These are phyloP conservation scores for Nakazawaea ambrosiae DNA, from an alignment of 805 yeast species.

Conservation along the genomic window DNA sequence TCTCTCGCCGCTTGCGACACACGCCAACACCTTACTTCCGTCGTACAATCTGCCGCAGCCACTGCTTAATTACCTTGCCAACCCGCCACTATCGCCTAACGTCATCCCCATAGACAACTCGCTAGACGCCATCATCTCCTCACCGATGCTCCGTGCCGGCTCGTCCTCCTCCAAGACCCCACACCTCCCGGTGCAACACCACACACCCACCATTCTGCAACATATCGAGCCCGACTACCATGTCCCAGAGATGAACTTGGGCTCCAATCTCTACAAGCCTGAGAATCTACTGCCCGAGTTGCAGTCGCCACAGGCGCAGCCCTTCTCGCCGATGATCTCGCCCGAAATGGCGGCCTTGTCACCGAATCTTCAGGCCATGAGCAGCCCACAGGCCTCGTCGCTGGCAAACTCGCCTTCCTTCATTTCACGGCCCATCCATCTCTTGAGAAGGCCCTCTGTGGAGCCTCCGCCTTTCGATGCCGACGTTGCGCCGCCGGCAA, in stretches of 20 bases:
- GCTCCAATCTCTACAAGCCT: slow-evolving; percentile 52
- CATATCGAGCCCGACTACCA: no score
- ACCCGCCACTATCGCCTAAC: slow-evolving; percentile 42
- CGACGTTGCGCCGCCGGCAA: slow-evolving; percentile 29
- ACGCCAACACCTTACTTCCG: slow-evolving; percentile 72
- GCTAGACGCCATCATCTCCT: slow-evolving; percentile 18
- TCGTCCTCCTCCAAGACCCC: not conserved
- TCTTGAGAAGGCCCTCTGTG: slow-evolving; percentile 44
- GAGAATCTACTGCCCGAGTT: slow-evolving; percentile 34
- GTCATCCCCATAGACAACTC: slow-evolving; percentile 38
- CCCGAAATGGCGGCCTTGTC: slow-evolving; percentile 23
- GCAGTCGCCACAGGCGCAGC: slow-evolving; percentile 61
- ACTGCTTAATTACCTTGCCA: slow-evolving; percentile 1
- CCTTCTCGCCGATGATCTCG: slow-evolving; percentile 39
- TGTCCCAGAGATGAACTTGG: slow-evolving; percentile 20
- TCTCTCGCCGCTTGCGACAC: slow-evolving; percentile 69
- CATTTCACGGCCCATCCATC: slow-evolving; percentile 45
- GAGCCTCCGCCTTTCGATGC: slow-evolving; percentile 63
- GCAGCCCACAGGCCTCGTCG: slow-evolving; percentile 3
- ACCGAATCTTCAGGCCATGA: slow-evolving; percentile 16
- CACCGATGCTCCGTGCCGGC: no score
- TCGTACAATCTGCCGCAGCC: slow-evolving; percentile 40
- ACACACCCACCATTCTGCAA: not conserved
- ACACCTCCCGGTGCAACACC: not conserved
- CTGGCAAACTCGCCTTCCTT: slow-evolving; percentile 25